These are phyloP conservation scores for Talaromyces atroroseus DNA, from an alignment of 2,329 filamentous ascomycete species.

Conservation along the genomic window DNA sequence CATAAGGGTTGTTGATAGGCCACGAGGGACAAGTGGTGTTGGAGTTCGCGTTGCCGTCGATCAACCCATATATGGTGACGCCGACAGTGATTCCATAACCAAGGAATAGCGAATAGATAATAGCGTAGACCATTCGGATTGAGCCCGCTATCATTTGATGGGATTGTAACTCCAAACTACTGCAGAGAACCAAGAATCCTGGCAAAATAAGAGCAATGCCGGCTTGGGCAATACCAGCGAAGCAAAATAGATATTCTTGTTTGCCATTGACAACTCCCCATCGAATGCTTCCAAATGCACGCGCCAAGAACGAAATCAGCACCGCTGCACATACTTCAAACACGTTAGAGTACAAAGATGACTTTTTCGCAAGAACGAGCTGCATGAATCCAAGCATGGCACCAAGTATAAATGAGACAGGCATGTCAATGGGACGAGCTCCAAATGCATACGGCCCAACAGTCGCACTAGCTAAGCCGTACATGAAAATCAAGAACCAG, in stretches of 20 bases:
- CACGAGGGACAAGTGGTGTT: conserved; percentile 42
- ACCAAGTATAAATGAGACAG: conserved; percentile 68
- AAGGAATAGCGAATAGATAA: conserved; percentile 65
- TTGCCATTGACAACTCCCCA: conserved; percentile 31
- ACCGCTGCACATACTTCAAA: conserved; percentile 60
- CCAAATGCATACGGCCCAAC: conserved; percentile 76
- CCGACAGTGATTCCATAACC: conserved; percentile 66
- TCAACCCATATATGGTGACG: conserved; percentile 54
- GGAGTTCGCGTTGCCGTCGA: conserved; percentile 50
- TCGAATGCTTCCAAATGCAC: conserved; percentile 60
- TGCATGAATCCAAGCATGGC: conserved; percentile 68
- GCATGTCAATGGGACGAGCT: conserved; percentile 69
- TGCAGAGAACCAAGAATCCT: conserved; percentile 57
- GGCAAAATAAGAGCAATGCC: conserved; percentile 66
- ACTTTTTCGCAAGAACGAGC: conserved; percentile 67
- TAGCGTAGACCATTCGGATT: conserved; percentile 63
- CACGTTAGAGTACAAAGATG: conserved; percentile 59
- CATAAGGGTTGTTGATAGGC: conserved; percentile 40
- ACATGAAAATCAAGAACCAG: conserved; percentile 57
- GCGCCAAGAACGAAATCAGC: conserved; percentile 61
- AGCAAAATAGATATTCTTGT: conserved; percentile 54
- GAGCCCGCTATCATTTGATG: conserved; percentile 63
- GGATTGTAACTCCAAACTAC: conserved; percentile 60
- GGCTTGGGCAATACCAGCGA: conserved; percentile 63
- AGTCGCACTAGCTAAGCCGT: conserved; percentile 66